Base-by-base conservation (phyloP, 352 stramenopile genomes). In the Phytophthora citricola region DNA sequence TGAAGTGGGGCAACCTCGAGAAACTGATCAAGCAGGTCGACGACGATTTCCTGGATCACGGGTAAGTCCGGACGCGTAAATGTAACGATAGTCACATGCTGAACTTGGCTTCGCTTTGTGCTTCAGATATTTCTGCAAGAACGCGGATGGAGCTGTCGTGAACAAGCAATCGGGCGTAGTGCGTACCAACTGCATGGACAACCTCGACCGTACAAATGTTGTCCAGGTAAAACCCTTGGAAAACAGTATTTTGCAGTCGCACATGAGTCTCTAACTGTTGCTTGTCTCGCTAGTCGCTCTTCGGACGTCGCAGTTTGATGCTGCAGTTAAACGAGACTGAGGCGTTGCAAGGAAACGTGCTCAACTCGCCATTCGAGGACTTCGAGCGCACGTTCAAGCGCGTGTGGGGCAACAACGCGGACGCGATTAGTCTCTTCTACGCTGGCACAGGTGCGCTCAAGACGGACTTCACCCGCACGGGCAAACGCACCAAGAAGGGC, bases 121-220 rank as follows among this genome's bases (percentile, higher is more conserved):
- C 62, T 52, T 38, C 32, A 90, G 82, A 34, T 92, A 77, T 51
- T 90, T 91, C 54, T 85, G 73, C 66, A 85, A 85, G 56, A 69
- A 45, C 27, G 59, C 76, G 1, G 73, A 87, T 44, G 81, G 83
- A 10, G 32, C 64, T 7, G 66, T 92, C 39, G 57, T 80, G 15
- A 87, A 54, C 61, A 85, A 76, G 36, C 97, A 99, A 75, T 91
- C 81, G 8, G 94, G 92, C 4, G 90, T 99, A 15, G 83, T 99
- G 27, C 89, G 97, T 47, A 98, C 95, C 12, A 99, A 99, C 79
- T 99, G 97, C 79, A 99, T 99, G 92, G 97, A 99, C 83, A 98
- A 97, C 65, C 80, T 99, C 14, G 97, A 99, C 81, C 86, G 97
- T 32, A 99, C 82, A 14, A 92, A 90, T 54, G 81, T 91, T 43